A percentile compares a stretch with the other conserved stretches of the same genome.
phyloP scores from a whole-genome alignment of 345 rosid species.

The Mangifera indica region DNA sequence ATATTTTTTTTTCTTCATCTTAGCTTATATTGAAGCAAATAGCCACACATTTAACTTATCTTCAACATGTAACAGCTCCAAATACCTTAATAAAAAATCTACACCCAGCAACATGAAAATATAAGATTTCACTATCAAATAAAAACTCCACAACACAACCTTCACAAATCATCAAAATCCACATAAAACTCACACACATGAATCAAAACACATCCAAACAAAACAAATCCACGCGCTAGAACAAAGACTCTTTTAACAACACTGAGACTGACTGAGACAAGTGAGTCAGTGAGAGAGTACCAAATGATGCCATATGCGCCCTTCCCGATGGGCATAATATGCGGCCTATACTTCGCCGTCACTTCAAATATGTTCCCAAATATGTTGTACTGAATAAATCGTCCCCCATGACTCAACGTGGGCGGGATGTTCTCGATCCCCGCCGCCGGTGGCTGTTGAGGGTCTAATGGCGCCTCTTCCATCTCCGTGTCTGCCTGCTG shows the following conservation, averaged over 20 bases:
- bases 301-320: slow-evolving; percentile 99
- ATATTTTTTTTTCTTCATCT: not conserved
- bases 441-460: slow-evolving; percentile 29
- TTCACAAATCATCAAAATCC: not conserved
- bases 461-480: slow-evolving; percentile 54
- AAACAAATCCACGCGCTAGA: not conserved
- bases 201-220: not conserved
- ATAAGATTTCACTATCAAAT: no score
- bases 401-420: slow-evolving; percentile 83
- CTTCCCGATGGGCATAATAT: slow-evolving; percentile 97
- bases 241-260: not conserved
- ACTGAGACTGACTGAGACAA: not conserved
- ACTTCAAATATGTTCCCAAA: slow-evolving; percentile 97
- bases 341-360: slow-evolving; percentile 95
- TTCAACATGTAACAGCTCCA: no score
- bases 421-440: slow-evolving; percentile 59
- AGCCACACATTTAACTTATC: no score
- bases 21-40: no score
- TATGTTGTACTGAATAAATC: slow-evolving; percentile 87
- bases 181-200: not conserved
- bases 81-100: no score
- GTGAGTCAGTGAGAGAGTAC: slow-evolving; percentile 32
- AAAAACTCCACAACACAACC: not conserved
- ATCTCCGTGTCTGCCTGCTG: slow-evolving; percentile 74
- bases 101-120: no score